A percentile compares a stretch with the other conserved stretches of the same genome.
These are phyloP conservation scores for Termitomyces sp. DNA, from an alignment of 768 basidiomycete genomes.

Conservation along the genomic window DNA sequence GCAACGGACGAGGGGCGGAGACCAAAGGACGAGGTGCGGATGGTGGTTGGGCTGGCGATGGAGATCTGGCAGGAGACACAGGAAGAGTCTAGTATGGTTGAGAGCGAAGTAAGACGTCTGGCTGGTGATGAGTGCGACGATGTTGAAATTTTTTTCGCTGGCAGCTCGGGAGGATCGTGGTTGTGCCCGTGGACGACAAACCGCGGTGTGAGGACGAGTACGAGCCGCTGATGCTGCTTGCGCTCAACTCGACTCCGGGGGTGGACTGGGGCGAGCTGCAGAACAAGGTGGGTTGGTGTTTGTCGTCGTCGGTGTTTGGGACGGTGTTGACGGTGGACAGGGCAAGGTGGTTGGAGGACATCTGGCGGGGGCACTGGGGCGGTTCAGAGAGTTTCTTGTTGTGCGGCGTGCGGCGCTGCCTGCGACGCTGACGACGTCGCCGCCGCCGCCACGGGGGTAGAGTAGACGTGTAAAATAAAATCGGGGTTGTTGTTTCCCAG, in stretches of 20 bases:
- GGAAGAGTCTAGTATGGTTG: constrained; percentile 68
- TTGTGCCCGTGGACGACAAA: constrained; percentile 57
- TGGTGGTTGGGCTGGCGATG: constrained; percentile 68
- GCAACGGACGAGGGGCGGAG: constrained; percentile 49
- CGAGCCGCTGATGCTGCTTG: constrained; percentile 67
- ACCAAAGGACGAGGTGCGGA: constrained; percentile 71
- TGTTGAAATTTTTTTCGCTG: constrained; percentile 1
- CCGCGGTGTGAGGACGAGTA: constrained; percentile 23
- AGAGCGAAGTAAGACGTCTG: constrained; percentile 58
- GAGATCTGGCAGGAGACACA: constrained; percentile 80
- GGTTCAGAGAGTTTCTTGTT: constrained; percentile 39
- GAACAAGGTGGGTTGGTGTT: constrained; percentile 54
- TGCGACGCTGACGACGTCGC: constrained; percentile 31
- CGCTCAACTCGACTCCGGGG: constrained; percentile 57
- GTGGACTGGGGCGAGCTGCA: constrained; percentile 70
- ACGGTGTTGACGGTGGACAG: constrained; percentile 25
- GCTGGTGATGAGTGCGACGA: not conserved
- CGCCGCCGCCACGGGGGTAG: constrained; percentile 27
- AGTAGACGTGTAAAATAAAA: constrained; percentile 9
- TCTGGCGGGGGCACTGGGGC: constrained; percentile 43
- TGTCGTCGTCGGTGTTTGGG: constrained; percentile 4
- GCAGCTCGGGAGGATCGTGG: constrained; percentile 71
- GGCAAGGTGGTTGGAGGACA: constrained; percentile 41
- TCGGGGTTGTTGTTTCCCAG: too few species aligned
- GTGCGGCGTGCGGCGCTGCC: constrained; percentile 28